Conservation (phyloP, 495 filamentous ascomycete genomes). For the Tetracladium setigerum region DNA sequence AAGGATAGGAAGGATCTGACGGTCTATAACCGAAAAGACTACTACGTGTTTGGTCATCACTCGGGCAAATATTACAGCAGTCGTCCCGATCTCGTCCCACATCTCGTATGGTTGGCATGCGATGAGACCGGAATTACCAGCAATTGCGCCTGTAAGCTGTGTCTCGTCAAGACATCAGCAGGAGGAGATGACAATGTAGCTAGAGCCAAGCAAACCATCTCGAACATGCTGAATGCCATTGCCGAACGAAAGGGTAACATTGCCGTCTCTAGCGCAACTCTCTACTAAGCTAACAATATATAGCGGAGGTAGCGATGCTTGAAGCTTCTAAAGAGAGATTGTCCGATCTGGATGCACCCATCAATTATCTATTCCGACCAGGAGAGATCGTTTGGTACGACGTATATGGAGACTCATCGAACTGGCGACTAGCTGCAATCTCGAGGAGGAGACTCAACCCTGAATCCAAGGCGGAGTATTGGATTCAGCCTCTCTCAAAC, state of each 20-base stretch:
- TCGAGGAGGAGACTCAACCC: slow-evolving; percentile 22
- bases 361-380: slow-evolving; percentile 43
- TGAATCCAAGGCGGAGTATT: slow-evolving; percentile 28
- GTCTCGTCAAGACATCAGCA: not conserved
- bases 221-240: too few species aligned
- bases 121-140: slow-evolving; percentile 43
- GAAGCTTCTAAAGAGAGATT: slow-evolving; percentile 26
- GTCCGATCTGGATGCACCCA: slow-evolving; percentile 17
- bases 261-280: too few species aligned
- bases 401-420: slow-evolving; percentile 25
- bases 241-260: too few species aligned
- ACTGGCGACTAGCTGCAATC: slow-evolving; percentile 52
- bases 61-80: slow-evolving; percentile 51
- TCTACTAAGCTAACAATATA: not conserved
- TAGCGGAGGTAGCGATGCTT: not conserved
- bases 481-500: slow-evolving; percentile 46
- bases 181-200: too few species aligned
- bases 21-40: slow-evolving; percentile 42
- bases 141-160: slow-evolving; percentile 46
- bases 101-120: slow-evolving; percentile 50
- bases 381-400: slow-evolving; percentile 57
- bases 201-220: too few species aligned
- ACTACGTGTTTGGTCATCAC: slow-evolving; percentile 56
- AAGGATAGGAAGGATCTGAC: too few species aligned
- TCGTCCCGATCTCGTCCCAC: slow-evolving; percentile 52